These are phyloP conservation scores for Boletus tylopilopsis DNA, from an alignment of 768 basidiomycete genomes.

Conservation along the genomic window DNA sequence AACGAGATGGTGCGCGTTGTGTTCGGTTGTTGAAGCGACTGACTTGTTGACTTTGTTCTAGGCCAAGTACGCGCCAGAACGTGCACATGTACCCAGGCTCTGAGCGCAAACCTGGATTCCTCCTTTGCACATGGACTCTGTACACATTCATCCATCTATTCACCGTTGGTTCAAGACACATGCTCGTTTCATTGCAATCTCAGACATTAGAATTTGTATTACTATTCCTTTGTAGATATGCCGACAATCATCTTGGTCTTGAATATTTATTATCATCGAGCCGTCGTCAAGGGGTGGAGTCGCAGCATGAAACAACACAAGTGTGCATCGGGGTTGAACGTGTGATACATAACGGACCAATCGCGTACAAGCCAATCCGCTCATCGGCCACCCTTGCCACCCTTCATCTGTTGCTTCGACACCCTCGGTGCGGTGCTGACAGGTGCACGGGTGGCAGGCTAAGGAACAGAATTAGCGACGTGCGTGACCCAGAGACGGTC, in stretches of 20 bases:
- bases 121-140: constrained; percentile 11
- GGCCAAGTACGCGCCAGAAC: constrained; percentile 59
- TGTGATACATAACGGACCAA: constrained; percentile 23
- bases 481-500: not conserved
- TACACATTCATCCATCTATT: constrained; percentile 4
- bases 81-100: constrained; percentile 15
- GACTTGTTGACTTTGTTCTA: constrained; percentile 20
- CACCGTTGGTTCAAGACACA: constrained; percentile 4
- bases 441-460: constrained; percentile 53
- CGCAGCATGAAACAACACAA: constrained; percentile 8
- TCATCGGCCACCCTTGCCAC: constrained; percentile 76
- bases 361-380: constrained; percentile 4
- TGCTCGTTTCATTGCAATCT: constrained; percentile 1
- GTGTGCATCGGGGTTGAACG: constrained; percentile 15
- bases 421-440: constrained; percentile 72
- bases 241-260: not conserved
- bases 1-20: constrained; percentile 73
- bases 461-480: constrained; percentile 5
- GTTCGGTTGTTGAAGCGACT: constrained; percentile 2
- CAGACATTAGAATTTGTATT: constrained; percentile 18
- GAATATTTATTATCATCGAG: too few species aligned
- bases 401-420: constrained; percentile 96
- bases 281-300: not conserved
- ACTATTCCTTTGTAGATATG: constrained; percentile 7
- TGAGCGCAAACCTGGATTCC: constrained; percentile 5